Evolutionary conservation across 1,284 basidiomycete genomes (phyloP), one percentile per base, ranked within the genome.

Genomic region (Ganoderma leucocontextum): DNA sequence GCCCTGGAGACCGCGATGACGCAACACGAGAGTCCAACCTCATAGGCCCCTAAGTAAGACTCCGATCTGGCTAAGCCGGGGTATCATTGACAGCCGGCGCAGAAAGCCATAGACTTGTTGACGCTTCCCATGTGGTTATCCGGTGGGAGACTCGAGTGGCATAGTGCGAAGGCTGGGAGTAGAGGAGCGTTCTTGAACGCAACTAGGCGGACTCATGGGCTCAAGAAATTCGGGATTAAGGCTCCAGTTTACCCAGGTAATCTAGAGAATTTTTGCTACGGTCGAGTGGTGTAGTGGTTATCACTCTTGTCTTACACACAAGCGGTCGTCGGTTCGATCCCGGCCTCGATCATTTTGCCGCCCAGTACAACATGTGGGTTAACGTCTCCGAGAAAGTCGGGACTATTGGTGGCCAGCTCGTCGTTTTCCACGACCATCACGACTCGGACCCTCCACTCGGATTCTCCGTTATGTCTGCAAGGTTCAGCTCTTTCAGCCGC

Each of bases 211-310:
- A n/a, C n/a, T n/a, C n/a, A n/a, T 29, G 29, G 29, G 29, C 29
- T 29, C 29, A 29, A 29, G 29, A 29, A 29, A 29, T 29, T 29
- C 29, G 29, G 29, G 29, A 29, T 29, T 29, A 29, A 29, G 29
- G 29, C 29, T 29, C 29, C 29, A 29, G 29, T 29, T 29, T 29
- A 29, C 29, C 1, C 29, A 29, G 29, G 2, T 29, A 29, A 29
- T 29, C 2, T 29, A 2, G 29, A 29, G 29, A 2, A 29, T 29
- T 1, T 29, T 29, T 1, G 8, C 1, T 36, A 25, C 3, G 71
- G 71, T 72, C 71, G 71, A 72, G 71, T 72, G 71, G 71, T 72
- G 71, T 72, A 72, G 71, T 72, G 71, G 71, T 72, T 70, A 72
- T 72, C 71, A 72, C 71, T 65, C 71, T 65, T 72, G 71, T 72